Base-by-base conservation (phyloP, 2,329 filamentous ascomycete genomes). In the Metarhizium sp. region DNA sequence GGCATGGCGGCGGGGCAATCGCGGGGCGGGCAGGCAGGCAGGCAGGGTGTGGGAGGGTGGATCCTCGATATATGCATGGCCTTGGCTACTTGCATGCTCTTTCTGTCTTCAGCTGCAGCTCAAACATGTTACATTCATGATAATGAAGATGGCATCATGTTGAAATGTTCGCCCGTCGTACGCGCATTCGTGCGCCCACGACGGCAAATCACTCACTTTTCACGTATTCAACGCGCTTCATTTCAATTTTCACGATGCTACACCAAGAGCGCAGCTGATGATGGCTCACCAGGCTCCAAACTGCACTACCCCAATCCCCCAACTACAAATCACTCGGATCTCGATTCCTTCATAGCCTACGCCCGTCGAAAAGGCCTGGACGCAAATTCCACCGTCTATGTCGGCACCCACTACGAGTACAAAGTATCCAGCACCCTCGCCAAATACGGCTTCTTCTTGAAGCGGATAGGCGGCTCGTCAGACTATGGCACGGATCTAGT, bases 351-450 rank as follows among this genome's bases (percentile, higher is more conserved):
- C 66, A 68, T 87, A 32, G 72, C 77, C 30, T 84, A 91, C 67
- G 84, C 84, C 5, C 67, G 75, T 20, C 78, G 79, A 51, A 77
- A 72, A 0, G 74, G 77, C 1, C 74, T 90, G 25, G 76, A 81
- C 59, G 68, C 73, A 1, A 71, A 67, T 4, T 82, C 79, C 16
- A 83, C 81, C 0, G 77, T 83, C 48, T 92, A 84, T 66, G 74
- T 84, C 46, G 89, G 89, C 60, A 92, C 88, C 0, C 81, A 80
- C 66, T 92, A 88, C 72, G 89, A 94, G 69, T 92, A 92, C 72
- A 82, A 75, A 0, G 80, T 84, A 3, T 78, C 79, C 6, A 66
- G 70, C 4, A 71, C 79, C 1, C 77, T 92, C 0, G 63, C 76
- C 3, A 70, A 71, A 1, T 78, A 87, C 53, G 84, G 85, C 54